Evolutionary conservation across 1,284 basidiomycete genomes (phyloP).

Genomic region (Cutaneotrichosporon sp.): DNA sequence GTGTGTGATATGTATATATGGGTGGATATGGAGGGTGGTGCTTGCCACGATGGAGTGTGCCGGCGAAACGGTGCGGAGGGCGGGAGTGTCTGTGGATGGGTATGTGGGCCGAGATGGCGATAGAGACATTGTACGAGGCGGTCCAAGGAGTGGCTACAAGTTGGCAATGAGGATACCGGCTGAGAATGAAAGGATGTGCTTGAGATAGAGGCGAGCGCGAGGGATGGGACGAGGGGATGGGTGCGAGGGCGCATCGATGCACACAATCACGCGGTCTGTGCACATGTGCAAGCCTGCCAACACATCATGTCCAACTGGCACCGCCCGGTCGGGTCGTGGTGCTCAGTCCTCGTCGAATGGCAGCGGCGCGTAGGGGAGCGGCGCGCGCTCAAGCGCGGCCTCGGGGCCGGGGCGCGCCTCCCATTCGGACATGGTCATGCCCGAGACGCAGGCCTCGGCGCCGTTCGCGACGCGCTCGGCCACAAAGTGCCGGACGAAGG

Average conservation of each 20-base stretch:
- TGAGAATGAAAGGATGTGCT: neutral
- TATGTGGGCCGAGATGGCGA: neutral
- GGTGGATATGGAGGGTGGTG: neutral
- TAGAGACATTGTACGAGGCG: neutral
- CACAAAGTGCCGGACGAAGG: neutral
- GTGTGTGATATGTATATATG: neutral
- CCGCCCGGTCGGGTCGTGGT: neutral
- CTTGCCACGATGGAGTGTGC: neutral
- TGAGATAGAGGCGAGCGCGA: neutral
- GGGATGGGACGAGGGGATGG: neutral
- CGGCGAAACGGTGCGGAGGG: no score
- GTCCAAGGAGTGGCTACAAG: neutral
- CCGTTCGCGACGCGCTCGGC: neutral
- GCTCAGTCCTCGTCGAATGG: slow-evolving; percentile 2
- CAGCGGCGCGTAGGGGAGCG: neutral
- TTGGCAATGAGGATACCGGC: neutral
- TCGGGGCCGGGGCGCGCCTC: neutral
- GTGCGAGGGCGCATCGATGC: neutral
- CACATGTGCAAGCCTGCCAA: neutral
- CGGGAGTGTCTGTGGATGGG: no score
- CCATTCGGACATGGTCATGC: slow-evolving; percentile 1
- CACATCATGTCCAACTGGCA: neutral
- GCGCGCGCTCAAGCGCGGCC: neutral
- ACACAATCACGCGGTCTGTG: neutral
- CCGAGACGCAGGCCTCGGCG: neutral